phyloP scores from a whole-genome alignment of 208 protist genomes.

The Acanthamoeba polyphaga region DNA sequence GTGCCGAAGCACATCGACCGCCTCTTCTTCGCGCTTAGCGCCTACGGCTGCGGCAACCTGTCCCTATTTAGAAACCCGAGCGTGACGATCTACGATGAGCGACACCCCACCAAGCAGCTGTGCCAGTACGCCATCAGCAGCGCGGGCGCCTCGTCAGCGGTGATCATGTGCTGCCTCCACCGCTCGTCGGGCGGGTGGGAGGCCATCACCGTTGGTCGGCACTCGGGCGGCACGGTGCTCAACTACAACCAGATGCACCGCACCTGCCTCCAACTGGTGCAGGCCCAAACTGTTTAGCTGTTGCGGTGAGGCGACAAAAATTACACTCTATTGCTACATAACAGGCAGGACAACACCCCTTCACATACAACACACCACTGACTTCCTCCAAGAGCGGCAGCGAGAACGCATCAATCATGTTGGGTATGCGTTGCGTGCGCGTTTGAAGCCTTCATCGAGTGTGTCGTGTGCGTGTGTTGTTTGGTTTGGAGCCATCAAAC shows the following conservation, averaged over 20 bases:
- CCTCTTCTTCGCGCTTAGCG: conserved; percentile 31
- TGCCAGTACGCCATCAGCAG: neutral
- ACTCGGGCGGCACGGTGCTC: neutral
- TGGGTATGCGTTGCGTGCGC: too few relatives aligned
- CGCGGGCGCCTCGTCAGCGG: neutral
- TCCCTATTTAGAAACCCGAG: neutral
- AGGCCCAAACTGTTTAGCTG: too few relatives aligned
- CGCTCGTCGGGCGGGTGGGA: neutral
- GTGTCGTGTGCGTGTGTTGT: too few relatives aligned
- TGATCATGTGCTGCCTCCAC: conserved; percentile 32
- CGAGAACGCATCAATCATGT: too few relatives aligned
- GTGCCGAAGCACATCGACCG: neutral
- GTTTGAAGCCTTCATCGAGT: too few relatives aligned
- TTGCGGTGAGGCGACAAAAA: too few relatives aligned
- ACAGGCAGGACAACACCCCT: too few relatives aligned
- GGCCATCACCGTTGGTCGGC: neutral
- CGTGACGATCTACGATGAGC: neutral
- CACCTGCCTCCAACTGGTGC: neutral
- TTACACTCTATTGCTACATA: too few relatives aligned
- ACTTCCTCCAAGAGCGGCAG: too few relatives aligned
- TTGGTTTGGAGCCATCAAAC: too few relatives aligned
- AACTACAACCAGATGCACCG: neutral
- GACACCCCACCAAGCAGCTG: neutral
- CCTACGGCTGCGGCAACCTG: neutral
- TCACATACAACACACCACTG: too few relatives aligned